These are phyloP conservation scores for Xerocomus brunneocitrinus DNA, from an alignment of 768 basidiomycete species.

Conservation along the genomic window DNA sequence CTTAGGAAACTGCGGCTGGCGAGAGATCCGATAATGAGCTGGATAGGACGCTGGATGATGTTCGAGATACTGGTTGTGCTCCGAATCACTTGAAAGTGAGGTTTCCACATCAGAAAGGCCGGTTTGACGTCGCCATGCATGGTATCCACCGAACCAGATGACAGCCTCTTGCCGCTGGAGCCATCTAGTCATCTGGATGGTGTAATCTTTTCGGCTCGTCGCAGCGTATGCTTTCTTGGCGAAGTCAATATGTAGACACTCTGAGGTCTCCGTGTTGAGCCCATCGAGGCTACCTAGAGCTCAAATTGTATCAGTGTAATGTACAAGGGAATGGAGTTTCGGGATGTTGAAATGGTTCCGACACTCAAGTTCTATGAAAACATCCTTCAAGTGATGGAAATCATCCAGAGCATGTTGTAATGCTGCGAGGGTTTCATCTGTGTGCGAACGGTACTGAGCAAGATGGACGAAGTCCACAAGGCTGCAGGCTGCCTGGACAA, in stretches of 20 bases:
- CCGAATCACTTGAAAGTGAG: no score
- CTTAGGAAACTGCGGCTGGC: no score
- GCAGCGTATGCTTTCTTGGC: slow-evolving; percentile 32
- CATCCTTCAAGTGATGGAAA: slow-evolving; percentile 29
- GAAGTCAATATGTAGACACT: no score
- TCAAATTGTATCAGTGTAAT: slow-evolving; percentile 28
- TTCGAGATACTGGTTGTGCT: no score
- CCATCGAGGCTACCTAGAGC: slow-evolving; percentile 29
- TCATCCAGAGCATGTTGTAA: slow-evolving; percentile 21
- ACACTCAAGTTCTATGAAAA: slow-evolving; percentile 30
- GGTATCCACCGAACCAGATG: no score
- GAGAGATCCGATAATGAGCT: no score
- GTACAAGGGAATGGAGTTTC: slow-evolving; percentile 24
- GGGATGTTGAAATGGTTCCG: no score
- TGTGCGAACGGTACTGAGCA: slow-evolving; percentile 33
- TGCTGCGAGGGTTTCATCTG: slow-evolving; percentile 19
- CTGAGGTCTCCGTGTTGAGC: slow-evolving; percentile 33
- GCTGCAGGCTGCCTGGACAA: not conserved
- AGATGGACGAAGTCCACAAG: slow-evolving; percentile 39
- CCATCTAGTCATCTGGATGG: slow-evolving; percentile 8
- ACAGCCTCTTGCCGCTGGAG: not conserved
- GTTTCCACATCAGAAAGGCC: no score
- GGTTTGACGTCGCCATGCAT: no score
- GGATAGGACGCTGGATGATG: no score
- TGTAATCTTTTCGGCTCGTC: slow-evolving; percentile 19